phyloP scores from a whole-genome alignment of 116 monocot genomes.

The Cymodocea nodosa region DNA sequence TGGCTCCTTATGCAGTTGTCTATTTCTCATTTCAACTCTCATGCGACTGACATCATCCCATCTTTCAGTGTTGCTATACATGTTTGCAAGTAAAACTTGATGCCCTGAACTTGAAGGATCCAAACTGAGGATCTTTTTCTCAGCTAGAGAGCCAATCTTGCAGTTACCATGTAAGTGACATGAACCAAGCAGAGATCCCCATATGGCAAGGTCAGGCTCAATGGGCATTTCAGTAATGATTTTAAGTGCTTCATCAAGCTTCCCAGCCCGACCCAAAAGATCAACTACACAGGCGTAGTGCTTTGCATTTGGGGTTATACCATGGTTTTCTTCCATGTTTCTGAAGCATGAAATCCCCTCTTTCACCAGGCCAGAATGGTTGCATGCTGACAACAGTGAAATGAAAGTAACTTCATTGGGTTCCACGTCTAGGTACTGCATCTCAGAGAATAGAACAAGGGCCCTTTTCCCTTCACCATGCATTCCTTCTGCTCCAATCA shows the following conservation, averaged over 20 bases:
- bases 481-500: constrained; percentile 14
- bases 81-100: constrained; percentile 9
- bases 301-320: constrained; percentile 8
- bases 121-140: constrained; percentile 4
- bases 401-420: constrained; percentile 12
- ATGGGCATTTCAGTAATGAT: constrained; percentile 9
- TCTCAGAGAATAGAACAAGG: constrained; percentile 9
- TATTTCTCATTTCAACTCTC: constrained; percentile 6
- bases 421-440: constrained; percentile 5
- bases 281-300: constrained; percentile 18
- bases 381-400: constrained; percentile 13
- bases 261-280: constrained; percentile 15
- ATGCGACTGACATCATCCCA: constrained; percentile 13
- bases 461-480: constrained; percentile 11
- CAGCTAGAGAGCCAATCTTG: constrained; percentile 4
- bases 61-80: constrained; percentile 14
- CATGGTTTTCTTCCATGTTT: constrained; percentile 8
- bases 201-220: constrained; percentile 12
- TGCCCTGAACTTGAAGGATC: constrained; percentile 4
- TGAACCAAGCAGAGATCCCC: constrained; percentile 17
- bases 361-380: constrained; percentile 16
- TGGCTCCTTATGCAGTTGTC: not conserved
- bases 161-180: constrained; percentile 8
- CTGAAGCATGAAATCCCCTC: constrained; percentile 12
- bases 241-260: constrained; percentile 5